Evolutionary conservation across 495 filamentous ascomycete species (phyloP), one percentile per base, ranked within the genome.

Genomic region (Chaetomium cochliodes): DNA sequence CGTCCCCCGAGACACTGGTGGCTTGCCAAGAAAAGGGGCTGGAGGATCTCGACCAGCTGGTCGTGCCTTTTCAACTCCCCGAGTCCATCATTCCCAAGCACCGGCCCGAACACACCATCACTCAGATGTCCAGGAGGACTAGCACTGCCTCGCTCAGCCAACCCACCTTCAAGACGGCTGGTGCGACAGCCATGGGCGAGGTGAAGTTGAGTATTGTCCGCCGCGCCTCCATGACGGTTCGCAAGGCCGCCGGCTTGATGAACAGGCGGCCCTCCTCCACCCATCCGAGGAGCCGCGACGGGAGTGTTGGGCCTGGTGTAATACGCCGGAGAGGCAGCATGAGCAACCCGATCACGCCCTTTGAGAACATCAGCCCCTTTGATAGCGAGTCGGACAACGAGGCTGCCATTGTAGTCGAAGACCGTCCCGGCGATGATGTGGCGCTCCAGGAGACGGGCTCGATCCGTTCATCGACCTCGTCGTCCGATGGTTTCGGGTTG

Each of bases 271-370:
- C 89, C 56, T 94, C 92, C 7, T 88, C 89, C 0, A 87, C 87
- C 7, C 81, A 89, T 44, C 82, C 87, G 23, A 87, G 87, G 62
- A 90, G 86, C 70, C 86, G 91, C 28, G 92, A 97, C 70, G 87
- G 88, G 39, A 97, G 92, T 73, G 88, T 88, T 26, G 94, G 94
- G 0, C 94, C 94, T 2, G 88, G 93, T 28, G 87, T 96, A 37
- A 85, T 94, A 76, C 87, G 94, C 58, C 84, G 91, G 60, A 85
- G 93, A 60, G 96, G 92, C 70, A 92, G 96, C 72, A 94, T 91
- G 77, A 93, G 88, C 71, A 88, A 85, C 59, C 85, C 85, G 7
- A 81, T 70, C 52, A 71, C 71, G 70, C 77, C 68, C 64, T 82
- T 64, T 72, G 87, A 81, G 69, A 80, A 59, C 65, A 82, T 61